Percentiles rank a stretch among this genome's conserved stretches.
Evolutionary conservation across 2,329 filamentous ascomycete species (phyloP).

Genomic region (Boeremia exigua): DNA sequence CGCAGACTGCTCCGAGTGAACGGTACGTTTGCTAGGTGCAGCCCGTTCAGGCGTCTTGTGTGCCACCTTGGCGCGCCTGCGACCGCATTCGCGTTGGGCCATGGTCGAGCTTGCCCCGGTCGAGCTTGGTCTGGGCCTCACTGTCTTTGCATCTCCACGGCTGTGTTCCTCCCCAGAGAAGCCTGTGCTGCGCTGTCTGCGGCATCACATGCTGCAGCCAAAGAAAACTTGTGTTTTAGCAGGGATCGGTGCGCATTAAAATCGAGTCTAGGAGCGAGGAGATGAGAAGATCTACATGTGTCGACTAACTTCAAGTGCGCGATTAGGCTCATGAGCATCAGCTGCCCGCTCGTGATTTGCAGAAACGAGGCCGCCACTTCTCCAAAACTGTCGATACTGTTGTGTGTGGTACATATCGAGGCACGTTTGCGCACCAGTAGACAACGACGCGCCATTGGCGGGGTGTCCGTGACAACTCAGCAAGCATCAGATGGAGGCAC

Average conservation of each 20-base stretch:
- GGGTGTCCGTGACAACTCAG: not conserved
- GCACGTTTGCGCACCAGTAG: not conserved
- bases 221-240: not conserved
- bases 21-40: slow-evolving; percentile 26
- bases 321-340: slow-evolving; percentile 4
- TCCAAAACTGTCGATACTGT: not conserved
- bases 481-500: not conserved
- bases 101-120: slow-evolving; percentile 12
- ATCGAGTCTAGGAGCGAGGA: not conserved
- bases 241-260: not conserved
- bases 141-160: not conserved
- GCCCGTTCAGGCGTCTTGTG: slow-evolving; percentile 18
- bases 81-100: slow-evolving; percentile 23
- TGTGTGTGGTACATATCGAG: not conserved
- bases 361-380: not conserved
- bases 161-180: not conserved
- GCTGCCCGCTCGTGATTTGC: slow-evolving; percentile 1
- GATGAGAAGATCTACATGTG: slow-evolving; percentile 13
- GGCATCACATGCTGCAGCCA: not conserved
- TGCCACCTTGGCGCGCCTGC: slow-evolving; percentile 23
- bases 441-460: slow-evolving; percentile 7
- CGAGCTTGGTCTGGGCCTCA: slow-evolving; percentile 4
- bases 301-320: slow-evolving; percentile 5
- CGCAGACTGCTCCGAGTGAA: slow-evolving; percentile 25
- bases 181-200: not conserved